Percentiles rank a stretch among this genome's conserved stretches.
Evolutionary conservation across 768 basidiomycete genomes (phyloP).

Genomic region (Terana coerulea): DNA sequence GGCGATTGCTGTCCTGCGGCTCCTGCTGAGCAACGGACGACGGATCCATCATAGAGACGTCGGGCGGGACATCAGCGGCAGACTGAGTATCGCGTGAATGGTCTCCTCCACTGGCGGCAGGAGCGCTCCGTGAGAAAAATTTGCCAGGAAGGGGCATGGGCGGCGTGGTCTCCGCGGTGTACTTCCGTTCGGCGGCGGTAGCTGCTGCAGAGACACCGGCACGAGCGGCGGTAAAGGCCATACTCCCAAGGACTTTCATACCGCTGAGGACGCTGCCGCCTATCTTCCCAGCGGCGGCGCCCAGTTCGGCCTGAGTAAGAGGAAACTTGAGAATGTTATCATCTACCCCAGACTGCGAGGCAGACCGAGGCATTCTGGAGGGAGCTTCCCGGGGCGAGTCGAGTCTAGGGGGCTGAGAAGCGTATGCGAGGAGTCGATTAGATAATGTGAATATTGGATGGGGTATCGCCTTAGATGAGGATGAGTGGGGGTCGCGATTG

Average conservation of each 20-base stretch:
- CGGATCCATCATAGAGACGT: background rate
- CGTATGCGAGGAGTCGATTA: slow-evolving; percentile 60
- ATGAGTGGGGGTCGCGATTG: background rate
- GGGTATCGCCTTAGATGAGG: slow-evolving; percentile 22
- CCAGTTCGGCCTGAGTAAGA: slow-evolving; percentile 45
- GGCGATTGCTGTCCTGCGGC: slow-evolving; percentile 23
- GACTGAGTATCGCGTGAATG: slow-evolving; percentile 1
- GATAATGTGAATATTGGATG: slow-evolving; percentile 60
- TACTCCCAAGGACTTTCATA: slow-evolving; percentile 58
- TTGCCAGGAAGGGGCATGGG: slow-evolving; percentile 24
- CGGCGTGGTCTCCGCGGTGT: background rate
- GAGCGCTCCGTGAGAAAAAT: slow-evolving; percentile 64
- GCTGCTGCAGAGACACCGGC: slow-evolving; percentile 22
- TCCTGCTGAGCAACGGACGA: background rate
- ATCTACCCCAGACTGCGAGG: slow-evolving; percentile 8
- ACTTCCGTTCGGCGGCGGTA: slow-evolving; percentile 12
- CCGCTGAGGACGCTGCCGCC: slow-evolving; percentile 62
- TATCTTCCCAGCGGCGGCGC: slow-evolving; percentile 52
- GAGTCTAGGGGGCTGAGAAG: slow-evolving; percentile 31
- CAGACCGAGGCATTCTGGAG: slow-evolving; percentile 16
- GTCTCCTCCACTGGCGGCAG: slow-evolving; percentile 34
- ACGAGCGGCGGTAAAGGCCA: slow-evolving; percentile 49
- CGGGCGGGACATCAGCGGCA: background rate
- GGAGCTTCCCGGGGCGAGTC: slow-evolving; percentile 16
- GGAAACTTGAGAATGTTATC: slow-evolving; percentile 19